A percentile compares a stretch with the other conserved stretches of the same genome.
phyloP scores from a whole-genome alignment of 2,329 filamentous ascomycete species.

The Alternaria sp. region DNA sequence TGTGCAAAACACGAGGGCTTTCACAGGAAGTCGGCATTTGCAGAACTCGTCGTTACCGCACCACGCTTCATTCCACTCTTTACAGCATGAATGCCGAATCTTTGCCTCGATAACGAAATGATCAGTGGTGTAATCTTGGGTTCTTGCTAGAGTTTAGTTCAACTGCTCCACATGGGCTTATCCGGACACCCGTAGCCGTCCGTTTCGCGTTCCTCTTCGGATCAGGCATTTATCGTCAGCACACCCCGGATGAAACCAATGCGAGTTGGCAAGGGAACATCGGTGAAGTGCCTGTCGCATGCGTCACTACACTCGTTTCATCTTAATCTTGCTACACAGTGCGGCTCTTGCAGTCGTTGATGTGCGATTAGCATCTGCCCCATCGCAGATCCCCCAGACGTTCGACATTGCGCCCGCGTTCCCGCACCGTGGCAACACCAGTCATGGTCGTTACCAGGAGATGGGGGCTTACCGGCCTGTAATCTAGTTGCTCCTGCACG shows the following conservation, averaged over 20 bases:
- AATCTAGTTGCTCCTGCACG: background rate
- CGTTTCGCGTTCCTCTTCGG: background rate
- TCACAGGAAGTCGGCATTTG: background rate
- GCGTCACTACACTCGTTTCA: background rate
- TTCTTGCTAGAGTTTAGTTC: background rate
- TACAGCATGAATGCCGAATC: background rate
- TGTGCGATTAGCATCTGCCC: slow-evolving; percentile 7
- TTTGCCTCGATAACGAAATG: background rate
- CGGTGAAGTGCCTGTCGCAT: slow-evolving; percentile 1
- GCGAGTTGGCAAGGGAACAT: background rate
- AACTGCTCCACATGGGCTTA: background rate
- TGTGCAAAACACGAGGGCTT: background rate
- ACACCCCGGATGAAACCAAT: slow-evolving; percentile 6
- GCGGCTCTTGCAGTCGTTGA: slow-evolving; percentile 2
- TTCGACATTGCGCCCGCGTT: background rate
- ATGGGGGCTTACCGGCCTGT: background rate
- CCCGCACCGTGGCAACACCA: slow-evolving; percentile 1
- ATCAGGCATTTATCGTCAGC: slow-evolving; percentile 1
- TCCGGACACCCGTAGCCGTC: background rate
- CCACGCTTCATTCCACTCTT: background rate
- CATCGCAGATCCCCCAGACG: slow-evolving; percentile 9
- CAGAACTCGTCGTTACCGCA: background rate
- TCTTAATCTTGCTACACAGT: background rate
- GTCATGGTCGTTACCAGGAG: background rate
- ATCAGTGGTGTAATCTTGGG: background rate